Evolutionary conservation across 176 grass and related monocot genomes (phyloP), one percentile per base, ranked within the genome.

Genomic region (Oryza nivara): DNA sequence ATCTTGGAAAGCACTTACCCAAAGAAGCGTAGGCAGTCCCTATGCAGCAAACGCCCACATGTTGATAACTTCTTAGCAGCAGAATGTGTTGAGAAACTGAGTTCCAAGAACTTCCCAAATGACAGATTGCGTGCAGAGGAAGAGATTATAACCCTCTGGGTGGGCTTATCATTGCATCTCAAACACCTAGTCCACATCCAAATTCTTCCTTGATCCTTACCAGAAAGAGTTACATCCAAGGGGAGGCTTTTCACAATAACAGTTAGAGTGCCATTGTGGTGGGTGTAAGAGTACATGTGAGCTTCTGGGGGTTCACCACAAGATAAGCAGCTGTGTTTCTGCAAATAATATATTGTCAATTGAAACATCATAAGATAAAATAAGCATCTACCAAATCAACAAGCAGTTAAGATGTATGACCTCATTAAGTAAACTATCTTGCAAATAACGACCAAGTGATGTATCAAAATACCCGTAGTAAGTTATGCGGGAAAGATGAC

Each of bases 151-250:
- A 92, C 93, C 78, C 93, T 92, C 2, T 38, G 81, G 45, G 82
- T 89, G 66, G 89, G 84, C 68, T 92, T 86, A 85, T 44, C 86
- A 77, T 88, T 85, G 80, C 96, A 98, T 88, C 85, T 89, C 82
- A 94, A 87, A 75, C 96, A 98, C 73, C 89, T 87, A 41, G 91
- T 98, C 96, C 96, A 98, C 96, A 95, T 93, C 96, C 96, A 98
- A 90, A 98, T 95, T 86, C 72, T 92, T 82, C 90, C 89, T 83
- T 90, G 88, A 81, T 38, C 70, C 70, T 88, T 84, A 80, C 80
- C 83, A 0, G 93, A 85, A 34, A 98, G 85, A 75, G 68, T 36
- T 41, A 14, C 46, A 23, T 72, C 73, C 35, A 87, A 58, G 22
- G 87, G 89, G 82, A 98, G 80, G 45, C 73, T 82, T 76, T 84